These are phyloP conservation scores for Melampsora larici-populina DNA, from an alignment of 1,284 basidiomycete species.

Conservation along the genomic window DNA sequence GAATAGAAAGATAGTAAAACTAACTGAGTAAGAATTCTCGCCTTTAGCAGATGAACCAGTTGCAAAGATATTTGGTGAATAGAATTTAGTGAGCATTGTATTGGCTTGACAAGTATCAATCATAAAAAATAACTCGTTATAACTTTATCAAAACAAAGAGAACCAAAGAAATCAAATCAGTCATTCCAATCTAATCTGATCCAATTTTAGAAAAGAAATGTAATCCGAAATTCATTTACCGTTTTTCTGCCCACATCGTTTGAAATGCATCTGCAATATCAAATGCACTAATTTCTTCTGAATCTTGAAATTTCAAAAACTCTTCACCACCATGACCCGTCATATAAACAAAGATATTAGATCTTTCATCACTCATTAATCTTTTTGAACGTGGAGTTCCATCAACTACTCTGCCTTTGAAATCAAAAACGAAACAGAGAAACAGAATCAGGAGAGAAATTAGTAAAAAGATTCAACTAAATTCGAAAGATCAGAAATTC, in stretches of 20 bases:
- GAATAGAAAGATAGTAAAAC: constrained; percentile 50
- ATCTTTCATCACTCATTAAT: constrained; percentile 81
- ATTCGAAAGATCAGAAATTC: too few relatives aligned
- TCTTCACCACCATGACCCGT: constrained; percentile 97
- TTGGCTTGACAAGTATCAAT: constrained; percentile 98
- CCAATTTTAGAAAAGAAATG: too few relatives aligned
- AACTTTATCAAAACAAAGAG: constrained; percentile 59
- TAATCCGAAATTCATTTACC: too few relatives aligned
- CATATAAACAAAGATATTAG: constrained; percentile 96
- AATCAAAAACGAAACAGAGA: background rate
- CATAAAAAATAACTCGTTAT: constrained; percentile 97
- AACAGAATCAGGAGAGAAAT: too few relatives aligned
- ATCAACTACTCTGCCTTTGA: constrained; percentile 47
- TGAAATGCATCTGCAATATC: constrained; percentile 95
- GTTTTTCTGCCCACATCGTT: constrained; percentile 95
- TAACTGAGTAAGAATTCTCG: constrained; percentile 88
- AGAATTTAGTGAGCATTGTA: constrained; percentile 89
- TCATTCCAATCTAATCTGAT: too few relatives aligned
- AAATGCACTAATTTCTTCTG: constrained; percentile 93
- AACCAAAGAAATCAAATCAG: background rate
- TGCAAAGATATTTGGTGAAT: constrained; percentile 91
- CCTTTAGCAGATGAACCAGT: constrained; percentile 83
- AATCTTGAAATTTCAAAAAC: constrained; percentile 98
- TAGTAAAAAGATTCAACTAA: too few relatives aligned
- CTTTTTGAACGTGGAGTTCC: constrained; percentile 83